phyloP scores from a whole-genome alignment of 1,284 basidiomycete species.

The Ganoderma sinense region DNA sequence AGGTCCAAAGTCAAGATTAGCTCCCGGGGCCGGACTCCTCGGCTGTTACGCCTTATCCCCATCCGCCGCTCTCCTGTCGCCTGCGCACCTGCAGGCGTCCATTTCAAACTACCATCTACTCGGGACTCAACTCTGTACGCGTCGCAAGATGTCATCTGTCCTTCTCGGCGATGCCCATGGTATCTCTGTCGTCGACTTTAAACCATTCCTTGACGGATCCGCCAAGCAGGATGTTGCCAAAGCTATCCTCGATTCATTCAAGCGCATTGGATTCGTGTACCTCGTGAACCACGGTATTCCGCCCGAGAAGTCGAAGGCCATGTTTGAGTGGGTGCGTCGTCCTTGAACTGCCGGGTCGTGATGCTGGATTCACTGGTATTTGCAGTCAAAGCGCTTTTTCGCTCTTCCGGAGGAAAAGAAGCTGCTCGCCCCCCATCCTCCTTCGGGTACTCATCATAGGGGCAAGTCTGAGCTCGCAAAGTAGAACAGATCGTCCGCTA shows the following conservation, averaged over 20 bases:
- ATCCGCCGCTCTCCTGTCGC: background rate
- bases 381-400: conserved; percentile 60
- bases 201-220: conserved; percentile 39
- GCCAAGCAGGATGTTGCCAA: conserved; percentile 39
- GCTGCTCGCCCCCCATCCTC: conserved; percentile 63
- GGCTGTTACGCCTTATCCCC: background rate
- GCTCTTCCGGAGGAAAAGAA: conserved; percentile 57
- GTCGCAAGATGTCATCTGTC: conserved; percentile 11
- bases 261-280: conserved; percentile 51
- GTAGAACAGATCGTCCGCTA: background rate
- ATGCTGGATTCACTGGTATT: background rate
- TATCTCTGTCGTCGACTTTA: conserved; percentile 41
- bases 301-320: conserved; percentile 52
- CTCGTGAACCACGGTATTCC: conserved; percentile 50
- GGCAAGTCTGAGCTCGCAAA: conserved; percentile 41
- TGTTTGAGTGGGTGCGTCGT: conserved; percentile 58
- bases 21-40: background rate
- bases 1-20: background rate
- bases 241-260: conserved; percentile 43
- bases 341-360: too few species aligned
- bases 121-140: background rate
- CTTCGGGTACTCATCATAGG: conserved; percentile 59
- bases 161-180: conserved; percentile 31
- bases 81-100: background rate
- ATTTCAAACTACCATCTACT: background rate